Percentiles rank a stretch among this genome's conserved stretches.
These are phyloP conservation scores for Sporothrix globosa DNA, from an alignment of 2,329 filamentous ascomycete species.

Conservation along the genomic window DNA sequence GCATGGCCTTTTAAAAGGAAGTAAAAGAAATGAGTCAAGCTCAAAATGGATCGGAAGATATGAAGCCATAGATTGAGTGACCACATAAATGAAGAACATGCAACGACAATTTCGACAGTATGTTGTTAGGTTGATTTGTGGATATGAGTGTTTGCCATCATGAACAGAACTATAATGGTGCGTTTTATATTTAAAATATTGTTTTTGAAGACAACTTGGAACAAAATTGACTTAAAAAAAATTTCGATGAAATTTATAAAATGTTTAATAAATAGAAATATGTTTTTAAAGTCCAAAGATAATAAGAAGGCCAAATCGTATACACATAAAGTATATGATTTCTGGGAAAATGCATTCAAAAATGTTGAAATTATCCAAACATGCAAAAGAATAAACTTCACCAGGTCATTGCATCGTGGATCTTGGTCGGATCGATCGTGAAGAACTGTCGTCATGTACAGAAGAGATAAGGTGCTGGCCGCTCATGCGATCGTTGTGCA, in stretches of 20 bases:
- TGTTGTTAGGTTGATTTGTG: not conserved
- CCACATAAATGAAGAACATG: not conserved
- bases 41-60: slow-evolving; percentile 2
- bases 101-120: not conserved
- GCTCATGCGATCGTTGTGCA: not conserved
- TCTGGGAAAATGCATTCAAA: not conserved
- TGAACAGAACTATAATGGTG: no score
- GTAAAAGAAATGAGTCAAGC: slow-evolving; percentile 5
- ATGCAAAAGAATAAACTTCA: not conserved
- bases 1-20: slow-evolving; percentile 5
- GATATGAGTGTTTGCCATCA: no score
- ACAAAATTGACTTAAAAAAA: no score
- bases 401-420: slow-evolving; percentile 24
- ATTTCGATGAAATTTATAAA: not conserved
- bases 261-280: not conserved
- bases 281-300: not conserved
- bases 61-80: not conserved
- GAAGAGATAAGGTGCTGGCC: not conserved
- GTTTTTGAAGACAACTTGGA: no score
- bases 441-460: not conserved
- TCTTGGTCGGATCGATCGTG: not conserved
- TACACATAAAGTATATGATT: not conserved
- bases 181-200: not conserved
- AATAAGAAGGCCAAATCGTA: not conserved
- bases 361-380: not conserved